Percentiles rank a stretch among this genome's conserved stretches.
phyloP scores from a whole-genome alignment of 164 flowering plant species.

The Umbilicus rupestris region DNA sequence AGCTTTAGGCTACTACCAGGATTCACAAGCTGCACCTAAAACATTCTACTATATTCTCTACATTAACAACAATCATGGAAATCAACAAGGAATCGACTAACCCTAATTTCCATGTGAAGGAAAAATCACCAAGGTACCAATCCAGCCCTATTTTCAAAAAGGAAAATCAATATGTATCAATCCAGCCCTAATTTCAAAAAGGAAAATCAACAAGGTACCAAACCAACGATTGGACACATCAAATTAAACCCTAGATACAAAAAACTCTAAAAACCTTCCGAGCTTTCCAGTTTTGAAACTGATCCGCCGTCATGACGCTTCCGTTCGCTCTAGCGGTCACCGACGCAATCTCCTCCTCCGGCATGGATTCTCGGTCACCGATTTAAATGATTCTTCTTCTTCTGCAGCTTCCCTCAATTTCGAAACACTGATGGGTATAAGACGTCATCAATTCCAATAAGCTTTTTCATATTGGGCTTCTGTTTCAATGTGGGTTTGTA shows the following conservation, averaged over 20 bases:
- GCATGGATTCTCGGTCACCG: not conserved
- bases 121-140: too few relatives aligned
- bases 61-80: too few relatives aligned
- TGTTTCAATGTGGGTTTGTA: too few relatives aligned
- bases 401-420: not conserved
- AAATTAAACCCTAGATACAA: not conserved
- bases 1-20: too few relatives aligned
- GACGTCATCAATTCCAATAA: not conserved
- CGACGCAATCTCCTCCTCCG: not conserved
- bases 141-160: not conserved
- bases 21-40: too few relatives aligned
- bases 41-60: too few relatives aligned
- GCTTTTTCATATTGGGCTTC: too few relatives aligned
- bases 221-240: not conserved
- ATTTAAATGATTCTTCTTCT: not conserved
- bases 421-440: not conserved
- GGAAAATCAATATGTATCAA: too few relatives aligned
- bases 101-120: not conserved
- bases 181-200: not conserved
- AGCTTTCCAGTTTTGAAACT: conserved; percentile 6
- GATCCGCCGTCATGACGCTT: not conserved
- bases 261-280: not conserved
- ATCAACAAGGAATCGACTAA: not conserved
- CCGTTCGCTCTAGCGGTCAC: not conserved
- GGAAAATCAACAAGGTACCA: not conserved